A percentile compares a stretch with the other conserved stretches of the same genome.
These are phyloP conservation scores for Vaccinium myrtillus DNA, from an alignment of 148 eudicot genomes.

Conservation along the genomic window DNA sequence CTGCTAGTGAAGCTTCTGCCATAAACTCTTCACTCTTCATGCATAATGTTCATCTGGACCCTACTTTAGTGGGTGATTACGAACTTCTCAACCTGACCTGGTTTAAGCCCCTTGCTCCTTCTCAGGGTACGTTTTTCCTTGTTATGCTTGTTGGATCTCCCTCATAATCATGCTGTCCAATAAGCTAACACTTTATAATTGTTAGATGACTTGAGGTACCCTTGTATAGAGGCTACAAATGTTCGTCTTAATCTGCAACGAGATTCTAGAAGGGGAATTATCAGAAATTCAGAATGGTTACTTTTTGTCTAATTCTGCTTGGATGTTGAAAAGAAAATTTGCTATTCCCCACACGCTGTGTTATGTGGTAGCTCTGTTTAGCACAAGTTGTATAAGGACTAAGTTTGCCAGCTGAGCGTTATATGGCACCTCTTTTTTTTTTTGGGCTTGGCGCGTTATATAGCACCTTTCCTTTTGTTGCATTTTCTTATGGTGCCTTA, in stretches of 20 bases:
- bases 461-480: background rate
- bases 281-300: background rate
- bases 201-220: background rate
- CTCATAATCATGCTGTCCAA: background rate
- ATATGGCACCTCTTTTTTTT: slow-evolving; percentile 4
- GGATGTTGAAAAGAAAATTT: background rate
- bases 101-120: slow-evolving; percentile 72
- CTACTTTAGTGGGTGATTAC: slow-evolving; percentile 72
- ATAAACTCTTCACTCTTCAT: slow-evolving; percentile 65
- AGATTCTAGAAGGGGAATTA: background rate
- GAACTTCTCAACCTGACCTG: slow-evolving; percentile 81
- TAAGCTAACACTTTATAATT: slow-evolving; percentile 10
- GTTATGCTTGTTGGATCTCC: background rate
- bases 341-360: background rate
- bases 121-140: slow-evolving; percentile 54
- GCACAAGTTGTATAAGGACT: background rate
- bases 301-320: background rate
- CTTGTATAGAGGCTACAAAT: background rate
- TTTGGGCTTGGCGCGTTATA: background rate
- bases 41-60: slow-evolving; percentile 72
- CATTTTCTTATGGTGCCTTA: background rate
- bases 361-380: background rate
- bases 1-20: slow-evolving; percentile 53
- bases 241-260: background rate
- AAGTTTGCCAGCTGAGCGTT: background rate